phyloP scores from a whole-genome alignment of 2,329 filamentous ascomycete species.

The Fusarium luffae region DNA sequence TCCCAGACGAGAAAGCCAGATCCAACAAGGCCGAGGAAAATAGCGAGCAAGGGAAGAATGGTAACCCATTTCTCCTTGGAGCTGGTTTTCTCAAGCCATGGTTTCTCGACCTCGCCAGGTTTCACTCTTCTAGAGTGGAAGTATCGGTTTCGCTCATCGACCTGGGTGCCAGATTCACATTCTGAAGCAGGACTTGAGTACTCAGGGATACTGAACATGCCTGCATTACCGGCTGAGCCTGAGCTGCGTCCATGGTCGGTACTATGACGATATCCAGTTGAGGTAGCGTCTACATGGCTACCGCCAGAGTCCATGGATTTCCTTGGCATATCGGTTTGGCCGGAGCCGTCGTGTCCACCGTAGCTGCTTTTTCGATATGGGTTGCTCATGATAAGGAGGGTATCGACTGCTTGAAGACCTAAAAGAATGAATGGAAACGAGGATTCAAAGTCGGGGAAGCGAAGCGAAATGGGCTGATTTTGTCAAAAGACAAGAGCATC shows the following conservation, averaged over 20 bases:
- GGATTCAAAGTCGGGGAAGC: neutral
- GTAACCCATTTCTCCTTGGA: conserved; percentile 88
- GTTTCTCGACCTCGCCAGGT: conserved; percentile 79
- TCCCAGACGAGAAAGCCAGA: conserved; percentile 81
- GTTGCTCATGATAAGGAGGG: conserved; percentile 17
- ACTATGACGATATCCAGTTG: conserved; percentile 28
- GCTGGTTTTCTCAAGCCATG: conserved; percentile 79
- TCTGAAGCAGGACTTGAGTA: conserved; percentile 47
- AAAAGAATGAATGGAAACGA: neutral
- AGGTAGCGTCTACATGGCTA: conserved; percentile 12
- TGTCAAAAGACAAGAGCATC: conserved; percentile 3
- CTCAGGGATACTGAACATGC: conserved; percentile 39
- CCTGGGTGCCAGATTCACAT: conserved; percentile 55
- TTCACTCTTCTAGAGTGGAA: conserved; percentile 79
- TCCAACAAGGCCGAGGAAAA: conserved; percentile 74
- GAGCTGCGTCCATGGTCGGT: conserved; percentile 15
- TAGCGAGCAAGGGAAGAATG: conserved; percentile 79
- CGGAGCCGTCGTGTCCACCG: conserved; percentile 11
- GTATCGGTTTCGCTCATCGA: conserved; percentile 63
- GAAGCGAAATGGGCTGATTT: conserved; percentile 4
- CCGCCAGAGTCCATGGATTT: conserved; percentile 25
- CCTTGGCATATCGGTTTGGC: conserved; percentile 19
- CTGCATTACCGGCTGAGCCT: conserved; percentile 27
- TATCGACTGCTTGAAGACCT: neutral
- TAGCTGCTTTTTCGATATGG: conserved; percentile 26